These are phyloP conservation scores for Eucalyptus sp. DNA, from an alignment of 345 rosid species.

Conservation along the genomic window DNA sequence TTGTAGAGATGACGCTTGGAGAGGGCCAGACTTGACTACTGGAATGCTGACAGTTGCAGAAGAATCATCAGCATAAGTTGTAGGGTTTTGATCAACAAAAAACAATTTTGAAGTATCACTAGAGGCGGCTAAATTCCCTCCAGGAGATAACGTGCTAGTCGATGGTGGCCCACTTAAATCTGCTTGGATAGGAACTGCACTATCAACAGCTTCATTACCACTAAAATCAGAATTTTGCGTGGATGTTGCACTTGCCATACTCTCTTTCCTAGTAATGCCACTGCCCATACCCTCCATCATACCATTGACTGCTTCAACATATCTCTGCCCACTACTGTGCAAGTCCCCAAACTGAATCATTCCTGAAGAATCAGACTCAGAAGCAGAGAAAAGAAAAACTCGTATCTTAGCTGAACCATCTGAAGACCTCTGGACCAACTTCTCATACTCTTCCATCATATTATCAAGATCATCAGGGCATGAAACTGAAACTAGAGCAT, in stretches of 20 bases:
- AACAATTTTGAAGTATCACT: constrained; percentile 15
- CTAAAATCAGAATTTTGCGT: constrained; percentile 61
- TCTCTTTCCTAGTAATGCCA: constrained; percentile 41
- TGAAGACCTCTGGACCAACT: constrained; percentile 42
- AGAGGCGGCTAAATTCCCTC: constrained; percentile 9
- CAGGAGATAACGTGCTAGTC: constrained; percentile 17
- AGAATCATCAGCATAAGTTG: constrained; percentile 22
- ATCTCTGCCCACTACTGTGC: constrained; percentile 44
- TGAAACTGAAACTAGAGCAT: constrained; percentile 66
- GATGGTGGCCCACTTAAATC: constrained; percentile 20
- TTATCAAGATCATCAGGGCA: constrained; percentile 70
- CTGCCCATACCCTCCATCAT: constrained; percentile 17
- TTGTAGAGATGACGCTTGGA: constrained; percentile 19
- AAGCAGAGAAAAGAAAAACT: constrained; percentile 50
- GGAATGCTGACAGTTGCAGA: constrained; percentile 22
- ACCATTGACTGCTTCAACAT: constrained; percentile 68
- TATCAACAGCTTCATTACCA: constrained; percentile 35
- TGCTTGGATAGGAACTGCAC: constrained; percentile 17
- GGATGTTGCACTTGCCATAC: constrained; percentile 48
- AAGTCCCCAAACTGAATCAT: constrained; percentile 36
- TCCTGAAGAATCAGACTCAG: constrained; percentile 37
- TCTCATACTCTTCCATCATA: constrained; percentile 81
- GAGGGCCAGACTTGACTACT: constrained; percentile 11
- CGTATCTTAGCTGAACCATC: constrained; percentile 68
- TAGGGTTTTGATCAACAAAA: constrained; percentile 14